Evolutionary conservation across 2,329 filamentous ascomycete species (phyloP).

Genomic region (Allantophomopsis lycopodina): DNA sequence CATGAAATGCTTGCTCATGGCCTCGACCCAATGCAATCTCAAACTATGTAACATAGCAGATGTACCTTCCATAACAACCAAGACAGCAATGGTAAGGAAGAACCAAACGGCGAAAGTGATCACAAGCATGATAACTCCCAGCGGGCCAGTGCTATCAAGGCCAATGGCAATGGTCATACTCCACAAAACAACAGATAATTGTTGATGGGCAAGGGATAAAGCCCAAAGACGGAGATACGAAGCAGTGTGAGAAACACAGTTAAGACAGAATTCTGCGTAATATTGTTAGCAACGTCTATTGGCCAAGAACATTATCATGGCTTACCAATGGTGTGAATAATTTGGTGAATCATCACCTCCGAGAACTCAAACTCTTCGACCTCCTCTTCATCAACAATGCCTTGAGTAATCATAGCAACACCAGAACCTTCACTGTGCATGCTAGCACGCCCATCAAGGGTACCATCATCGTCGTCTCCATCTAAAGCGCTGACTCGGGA

Average conservation of each 20-base stretch:
- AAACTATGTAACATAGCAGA: constrained; percentile 91
- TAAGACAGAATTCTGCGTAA: constrained; percentile 83
- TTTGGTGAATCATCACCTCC: constrained; percentile 96
- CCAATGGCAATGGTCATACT: constrained; percentile 81
- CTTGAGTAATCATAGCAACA: constrained; percentile 78
- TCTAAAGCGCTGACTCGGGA: constrained; percentile 82
- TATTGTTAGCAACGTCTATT: not conserved
- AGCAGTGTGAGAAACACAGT: constrained; percentile 96
- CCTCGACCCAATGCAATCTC: constrained; percentile 90
- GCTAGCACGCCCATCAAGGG: constrained; percentile 50
- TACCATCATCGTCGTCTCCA: constrained; percentile 60
- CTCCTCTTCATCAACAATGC: constrained; percentile 66
- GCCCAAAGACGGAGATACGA: constrained; percentile 99
- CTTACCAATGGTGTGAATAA: constrained; percentile 96
- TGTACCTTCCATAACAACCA: constrained; percentile 93
- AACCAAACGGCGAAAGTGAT: constrained; percentile 85
- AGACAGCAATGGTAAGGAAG: constrained; percentile 61
- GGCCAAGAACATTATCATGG: constrained; percentile 7
- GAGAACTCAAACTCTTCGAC: constrained; percentile 96
- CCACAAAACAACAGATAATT: constrained; percentile 93
- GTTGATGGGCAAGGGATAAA: constrained; percentile 90
- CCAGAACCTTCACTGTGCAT: constrained; percentile 67
- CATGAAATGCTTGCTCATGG: constrained; percentile 94
- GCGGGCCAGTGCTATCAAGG: constrained; percentile 49
- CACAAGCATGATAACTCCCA: constrained; percentile 71